These are phyloP conservation scores for Rhizopogon salebrosus DNA, from an alignment of 768 basidiomycete species.

Conservation along the genomic window DNA sequence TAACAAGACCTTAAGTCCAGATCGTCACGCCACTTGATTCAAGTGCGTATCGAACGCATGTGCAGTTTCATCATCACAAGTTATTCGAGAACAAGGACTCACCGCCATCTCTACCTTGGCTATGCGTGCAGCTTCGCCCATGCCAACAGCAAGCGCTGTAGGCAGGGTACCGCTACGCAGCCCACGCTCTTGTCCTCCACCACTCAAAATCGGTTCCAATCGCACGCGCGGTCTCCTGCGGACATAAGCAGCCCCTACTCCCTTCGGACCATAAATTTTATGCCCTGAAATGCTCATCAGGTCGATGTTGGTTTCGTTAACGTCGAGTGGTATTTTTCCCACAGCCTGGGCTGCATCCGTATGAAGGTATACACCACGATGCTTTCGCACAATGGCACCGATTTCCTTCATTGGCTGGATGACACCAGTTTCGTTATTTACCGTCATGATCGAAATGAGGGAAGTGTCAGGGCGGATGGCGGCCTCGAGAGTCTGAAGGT, in stretches of 20 bases:
- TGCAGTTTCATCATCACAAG: constrained; percentile 52
- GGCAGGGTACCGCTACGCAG: constrained; percentile 93
- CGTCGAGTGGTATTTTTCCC: constrained; percentile 88
- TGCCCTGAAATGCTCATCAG: constrained; percentile 95
- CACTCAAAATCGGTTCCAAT: constrained; percentile 90
- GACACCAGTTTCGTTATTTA: constrained; percentile 99
- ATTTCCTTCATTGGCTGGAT: constrained; percentile 97
- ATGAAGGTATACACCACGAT: constrained; percentile 91
- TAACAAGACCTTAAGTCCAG: constrained; percentile 8
- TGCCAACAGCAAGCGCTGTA: constrained; percentile 80
- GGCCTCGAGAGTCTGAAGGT: constrained; percentile 71
- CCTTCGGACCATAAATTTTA: constrained; percentile 98
- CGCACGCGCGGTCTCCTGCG: constrained; percentile 88
- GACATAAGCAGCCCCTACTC: constrained; percentile 92
- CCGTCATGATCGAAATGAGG: constrained; percentile 95
- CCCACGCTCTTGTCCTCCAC: constrained; percentile 97
- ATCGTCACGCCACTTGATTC: constrained; percentile 42
- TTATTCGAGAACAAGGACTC: constrained; percentile 35
- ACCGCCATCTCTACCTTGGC: constrained; percentile 91
- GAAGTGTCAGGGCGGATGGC: constrained; percentile 92
- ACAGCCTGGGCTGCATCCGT: constrained; percentile 96
- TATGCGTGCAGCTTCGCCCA: constrained; percentile 92
- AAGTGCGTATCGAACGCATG: constrained; percentile 21
- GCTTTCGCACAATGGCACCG: constrained; percentile 77
- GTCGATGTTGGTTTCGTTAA: constrained; percentile 94